Base-by-base conservation (phyloP, 371 early-diverging fungal species). In the Caulochytrium protostelioides region DNA sequence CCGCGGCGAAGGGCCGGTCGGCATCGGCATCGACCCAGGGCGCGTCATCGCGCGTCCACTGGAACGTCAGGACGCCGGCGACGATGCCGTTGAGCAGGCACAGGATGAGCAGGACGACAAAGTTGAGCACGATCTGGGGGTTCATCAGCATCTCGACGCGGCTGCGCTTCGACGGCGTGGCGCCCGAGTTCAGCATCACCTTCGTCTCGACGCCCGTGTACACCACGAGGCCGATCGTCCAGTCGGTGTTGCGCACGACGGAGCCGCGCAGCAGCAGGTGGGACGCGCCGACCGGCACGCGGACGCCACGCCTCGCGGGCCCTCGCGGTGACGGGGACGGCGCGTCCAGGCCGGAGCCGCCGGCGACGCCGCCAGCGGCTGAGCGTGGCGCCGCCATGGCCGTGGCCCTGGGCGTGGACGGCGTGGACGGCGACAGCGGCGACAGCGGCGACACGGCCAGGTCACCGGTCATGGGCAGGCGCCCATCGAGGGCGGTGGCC, bases 121-220 rank as follows among this genome's bases (percentile, higher is more conserved):
- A 42, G 39, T 54, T 58, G 16, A 50, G 30, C 10, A 48, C 10
- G 14, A 13, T 18, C 28, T 33, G 4, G 17, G 8, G 8, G 10
- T 25, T 14, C 6, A 32, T 7, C 2, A 6, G 28, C 12, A 31
- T 17, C 4, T 20, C 16, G 39, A 37, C 43, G 29, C 68, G 68
- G 43, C 85, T 85, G 38, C 77, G 59, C 55, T 95, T 95, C 32
- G 69, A 72, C 6, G 83, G 83, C 2, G 84, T 76, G 15, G 65
- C 64, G 10, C 79, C 82, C 15, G 80, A 69, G 55, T 85, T 86
- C 42, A 80, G 55, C 62, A 77, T 78, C 34, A 84, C 77, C 54
- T 90, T 91, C 21, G 94, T 83, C n/a, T 87, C 78, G 30, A 56
- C 51, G 19, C 91, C 97, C 0, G 90, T 87, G 42, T 72, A 82